Base-by-base conservation (phyloP, 2,329 filamentous ascomycete species). In the Eutypa lata region DNA sequence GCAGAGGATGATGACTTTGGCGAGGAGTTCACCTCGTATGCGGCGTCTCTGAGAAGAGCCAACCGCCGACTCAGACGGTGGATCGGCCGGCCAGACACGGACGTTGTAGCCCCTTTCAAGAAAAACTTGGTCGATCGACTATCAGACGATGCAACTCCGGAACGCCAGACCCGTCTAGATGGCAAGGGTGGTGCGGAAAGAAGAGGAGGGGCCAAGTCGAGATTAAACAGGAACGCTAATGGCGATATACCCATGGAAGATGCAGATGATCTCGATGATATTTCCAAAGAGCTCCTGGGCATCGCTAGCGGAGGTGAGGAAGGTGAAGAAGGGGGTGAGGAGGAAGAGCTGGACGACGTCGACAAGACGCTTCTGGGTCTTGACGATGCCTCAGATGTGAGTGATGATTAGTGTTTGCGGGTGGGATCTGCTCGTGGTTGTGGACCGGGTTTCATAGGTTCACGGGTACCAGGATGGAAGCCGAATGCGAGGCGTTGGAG, bases 1-100 rank as follows among this genome's bases (percentile, higher is more conserved):
- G 71, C 73, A 16, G 89, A 92, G 65, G 70, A 77, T 0, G 87
- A 90, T 56, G 89, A 93, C 70, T 89, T 85, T 60, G 90, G 90
- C 43, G 90, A 93, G 68, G 88, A 93, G 68, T 78, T 84, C 6
- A 79, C 80, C 51, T 77, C 82, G 1, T 86, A 89, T 53, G 81
- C 84, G 3, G 83, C 87, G 11, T 81, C 88, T 7, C 71, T 93
- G 18, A 76, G 86, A 50, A 80, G 87, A 16, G 78, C 80, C 1
- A 74, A 78, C 19, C 79, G 90, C 26, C 79, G 90, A 40, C 73
- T 93, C n/a, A 74, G 80, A 49, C 80, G 89, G 31, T 93, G 90
- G 90, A 79, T 84, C 2, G 72, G 68, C 11, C 71, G 72, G n/a
- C 61, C 68, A 11, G 71, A 73, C 19, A 68, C 78, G 3, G 77